phyloP scores from a whole-genome alignment of 73 alveolate genomes.

The Paramecium bursaria region DNA sequence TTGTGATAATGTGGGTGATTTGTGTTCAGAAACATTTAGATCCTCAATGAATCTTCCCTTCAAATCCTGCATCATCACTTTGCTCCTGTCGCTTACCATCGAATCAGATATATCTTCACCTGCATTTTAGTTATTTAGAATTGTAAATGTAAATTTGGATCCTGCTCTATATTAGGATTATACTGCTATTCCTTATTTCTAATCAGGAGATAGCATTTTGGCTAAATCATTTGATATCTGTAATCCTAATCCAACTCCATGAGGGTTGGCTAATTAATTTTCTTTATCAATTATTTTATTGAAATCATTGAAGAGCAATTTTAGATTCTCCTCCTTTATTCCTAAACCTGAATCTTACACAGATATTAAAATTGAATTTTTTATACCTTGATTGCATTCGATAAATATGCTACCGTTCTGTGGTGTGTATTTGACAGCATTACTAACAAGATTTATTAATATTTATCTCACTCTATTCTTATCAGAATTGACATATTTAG shows the following conservation, averaged over 20 bases:
- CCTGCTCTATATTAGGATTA: conserved; percentile 38
- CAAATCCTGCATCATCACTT: neutral
- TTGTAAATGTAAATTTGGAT: conserved; percentile 24
- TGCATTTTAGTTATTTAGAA: conserved; percentile 22
- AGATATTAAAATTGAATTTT: neutral
- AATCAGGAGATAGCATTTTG: conserved; percentile 20
- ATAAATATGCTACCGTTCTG: conserved; percentile 30
- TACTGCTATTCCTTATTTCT: conserved; percentile 44
- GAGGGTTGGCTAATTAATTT: conserved; percentile 31
- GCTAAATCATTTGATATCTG: conserved; percentile 51
- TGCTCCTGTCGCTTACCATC: neutral
- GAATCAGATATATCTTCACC: conserved; percentile 32
- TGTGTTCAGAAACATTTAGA: neutral
- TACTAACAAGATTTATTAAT: conserved; percentile 64
- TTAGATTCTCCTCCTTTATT: conserved; percentile 54
- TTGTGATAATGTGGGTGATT: conserved; percentile 12
- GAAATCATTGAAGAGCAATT: conserved; percentile 22
- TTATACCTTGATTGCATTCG: neutral
- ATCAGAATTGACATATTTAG: conserved; percentile 42
- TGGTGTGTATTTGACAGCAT: conserved; percentile 69
- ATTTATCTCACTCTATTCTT: conserved; percentile 61
- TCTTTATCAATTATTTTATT: conserved; percentile 26
- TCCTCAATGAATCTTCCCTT: neutral
- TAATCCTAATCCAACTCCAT: conserved; percentile 61
- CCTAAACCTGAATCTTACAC: conserved; percentile 66